Conservation (phyloP, 2,329 filamentous ascomycete species). For the Ophiosphaerella narmari region DNA sequence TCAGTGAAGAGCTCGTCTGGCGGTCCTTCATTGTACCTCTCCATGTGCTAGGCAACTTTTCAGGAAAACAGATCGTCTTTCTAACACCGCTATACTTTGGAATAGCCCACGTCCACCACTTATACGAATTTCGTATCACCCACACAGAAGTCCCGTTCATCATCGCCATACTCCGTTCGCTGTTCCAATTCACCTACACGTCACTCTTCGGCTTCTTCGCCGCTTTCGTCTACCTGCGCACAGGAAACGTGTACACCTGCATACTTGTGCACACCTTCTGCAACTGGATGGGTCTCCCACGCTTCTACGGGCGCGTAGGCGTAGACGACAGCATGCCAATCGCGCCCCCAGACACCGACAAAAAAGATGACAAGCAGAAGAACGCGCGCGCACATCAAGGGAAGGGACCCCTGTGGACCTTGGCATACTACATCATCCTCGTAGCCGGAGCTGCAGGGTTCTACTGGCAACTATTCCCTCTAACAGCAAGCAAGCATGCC, state of each 20-base stretch:
- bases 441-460: slow-evolving; percentile 73
- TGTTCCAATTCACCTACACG: slow-evolving; percentile 88
- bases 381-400: slow-evolving; percentile 26
- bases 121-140: slow-evolving; percentile 88
- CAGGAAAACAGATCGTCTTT: slow-evolving; percentile 67
- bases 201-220: slow-evolving; percentile 93
- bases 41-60: slow-evolving; percentile 69
- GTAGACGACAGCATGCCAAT: slow-evolving; percentile 53
- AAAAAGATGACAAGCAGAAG: slow-evolving; percentile 45
- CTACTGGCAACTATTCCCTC: slow-evolving; percentile 69
- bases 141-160: slow-evolving; percentile 70
- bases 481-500: slow-evolving; percentile 68
- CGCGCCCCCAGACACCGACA: slow-evolving; percentile 37
- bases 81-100: slow-evolving; percentile 88
- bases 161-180: slow-evolving; percentile 69
- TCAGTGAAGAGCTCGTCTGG: slow-evolving; percentile 94
- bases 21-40: slow-evolving; percentile 84
- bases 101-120: slow-evolving; percentile 91
- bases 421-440: slow-evolving; percentile 78
- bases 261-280: slow-evolving; percentile 85
- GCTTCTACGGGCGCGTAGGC: slow-evolving; percentile 78
- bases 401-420: slow-evolving; percentile 65
- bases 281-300: slow-evolving; percentile 87
- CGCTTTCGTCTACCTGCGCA: slow-evolving; percentile 85
- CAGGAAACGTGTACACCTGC: slow-evolving; percentile 77